These are phyloP conservation scores for Gynostemma pentaphyllum DNA, from an alignment of 306 rosid genomes.

Conservation along the genomic window DNA sequence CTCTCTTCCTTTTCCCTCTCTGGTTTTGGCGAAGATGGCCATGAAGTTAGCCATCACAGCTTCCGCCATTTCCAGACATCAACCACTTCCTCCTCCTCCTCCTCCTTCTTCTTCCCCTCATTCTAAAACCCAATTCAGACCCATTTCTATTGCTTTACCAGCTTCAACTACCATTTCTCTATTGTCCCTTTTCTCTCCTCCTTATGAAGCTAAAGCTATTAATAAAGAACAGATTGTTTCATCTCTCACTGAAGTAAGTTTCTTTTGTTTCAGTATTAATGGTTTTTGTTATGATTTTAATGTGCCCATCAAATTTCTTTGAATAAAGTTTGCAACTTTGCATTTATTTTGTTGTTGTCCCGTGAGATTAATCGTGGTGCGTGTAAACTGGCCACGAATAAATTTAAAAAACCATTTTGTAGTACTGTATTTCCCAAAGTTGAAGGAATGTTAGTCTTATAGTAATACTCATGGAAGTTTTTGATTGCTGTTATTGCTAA, in stretches of 20 bases:
- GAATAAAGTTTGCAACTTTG: no score
- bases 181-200: slow-evolving; percentile 51
- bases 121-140: slow-evolving; percentile 27
- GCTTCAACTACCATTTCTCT: slow-evolving; percentile 63
- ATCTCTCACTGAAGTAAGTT: slow-evolving; percentile 53
- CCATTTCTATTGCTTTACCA: slow-evolving; percentile 40
- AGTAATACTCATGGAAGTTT: no score
- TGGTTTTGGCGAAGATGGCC: slow-evolving; percentile 21
- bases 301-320: no score
- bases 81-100: slow-evolving; percentile 25
- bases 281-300: no score
- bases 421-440: no score
- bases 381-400: no score
- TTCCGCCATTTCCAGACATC: slow-evolving; percentile 36
- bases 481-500: no score
- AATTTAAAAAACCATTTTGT: no score
- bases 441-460: no score
- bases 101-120: slow-evolving; percentile 17
- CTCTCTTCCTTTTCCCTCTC: neutral
- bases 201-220: slow-evolving; percentile 57
- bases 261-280: neutral
- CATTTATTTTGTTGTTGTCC: no score
- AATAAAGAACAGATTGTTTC: slow-evolving; percentile 70
- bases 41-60: slow-evolving; percentile 62
- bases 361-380: no score